Evolutionary conservation across 1,139 yeast genomes (phyloP).

Genomic region (Oligophagozyma castellii): DNA sequence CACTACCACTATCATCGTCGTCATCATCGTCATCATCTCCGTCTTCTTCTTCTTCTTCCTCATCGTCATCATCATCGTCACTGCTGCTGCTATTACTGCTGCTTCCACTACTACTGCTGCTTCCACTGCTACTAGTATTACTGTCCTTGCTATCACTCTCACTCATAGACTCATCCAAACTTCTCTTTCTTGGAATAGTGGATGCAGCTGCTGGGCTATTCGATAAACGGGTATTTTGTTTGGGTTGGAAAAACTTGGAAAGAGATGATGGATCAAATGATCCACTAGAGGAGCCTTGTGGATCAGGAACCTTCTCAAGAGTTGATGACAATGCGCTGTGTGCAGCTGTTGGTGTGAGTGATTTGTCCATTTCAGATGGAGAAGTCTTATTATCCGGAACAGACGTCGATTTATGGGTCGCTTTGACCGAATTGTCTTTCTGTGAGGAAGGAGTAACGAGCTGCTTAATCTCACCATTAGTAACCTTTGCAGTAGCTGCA

Average conservation of each 20-base stretch:
- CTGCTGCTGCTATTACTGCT: constrained; percentile 3
- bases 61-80: constrained; percentile 2
- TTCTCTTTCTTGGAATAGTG: constrained; percentile 15
- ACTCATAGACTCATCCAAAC: constrained; percentile 8
- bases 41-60: constrained; percentile 3
- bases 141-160: constrained; percentile 5
- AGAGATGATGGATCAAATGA: constrained; percentile 25
- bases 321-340: constrained; percentile 1
- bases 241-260: constrained; percentile 25
- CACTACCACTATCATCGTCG: constrained; percentile 5
- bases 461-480: constrained; percentile 31
- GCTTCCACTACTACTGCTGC: not conserved
- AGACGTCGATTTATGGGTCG: constrained; percentile 3
- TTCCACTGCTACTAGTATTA: constrained; percentile 1
- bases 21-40: constrained; percentile 3
- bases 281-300: constrained; percentile 1
- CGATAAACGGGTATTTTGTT: constrained; percentile 14
- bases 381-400: constrained; percentile 1
- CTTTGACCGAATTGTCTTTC: constrained; percentile 5
- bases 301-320: not conserved
- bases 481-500: constrained; percentile 57
- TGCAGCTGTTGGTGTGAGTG: constrained; percentile 1
- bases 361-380: constrained; percentile 4
- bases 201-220: constrained; percentile 7
- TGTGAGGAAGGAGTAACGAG: constrained; percentile 24